These are phyloP conservation scores for Cylindrotheca fusiformis DNA, from an alignment of 108 stramenopile genomes.

Conservation along the genomic window DNA sequence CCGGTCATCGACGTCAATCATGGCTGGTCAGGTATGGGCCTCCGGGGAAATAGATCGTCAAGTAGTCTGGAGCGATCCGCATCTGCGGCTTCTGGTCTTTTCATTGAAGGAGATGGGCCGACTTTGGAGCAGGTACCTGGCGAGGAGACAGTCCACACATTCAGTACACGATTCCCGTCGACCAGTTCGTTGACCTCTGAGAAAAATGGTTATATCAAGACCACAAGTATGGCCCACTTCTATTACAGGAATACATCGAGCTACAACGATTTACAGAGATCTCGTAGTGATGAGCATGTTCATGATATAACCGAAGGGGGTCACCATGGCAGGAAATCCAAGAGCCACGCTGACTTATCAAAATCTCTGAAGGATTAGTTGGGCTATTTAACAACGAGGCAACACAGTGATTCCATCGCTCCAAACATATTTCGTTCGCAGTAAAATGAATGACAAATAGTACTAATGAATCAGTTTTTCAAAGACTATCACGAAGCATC, in stretches of 20 bases:
- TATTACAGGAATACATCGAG: constrained; percentile 69
- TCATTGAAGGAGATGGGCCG: constrained; percentile 64
- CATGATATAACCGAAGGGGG: background rate
- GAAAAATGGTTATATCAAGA: constrained; percentile 63
- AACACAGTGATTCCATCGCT: too few species aligned
- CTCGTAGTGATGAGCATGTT: background rate
- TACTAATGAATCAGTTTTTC: too few species aligned
- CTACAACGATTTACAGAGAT: background rate
- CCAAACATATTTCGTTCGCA: too few species aligned
- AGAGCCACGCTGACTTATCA: too few species aligned
- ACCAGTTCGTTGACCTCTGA: background rate
- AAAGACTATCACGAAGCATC: constrained; percentile 11
- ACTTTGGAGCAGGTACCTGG: constrained; percentile 25
- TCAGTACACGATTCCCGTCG: background rate
- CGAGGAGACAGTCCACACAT: constrained; percentile 23
- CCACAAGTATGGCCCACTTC: constrained; percentile 87
- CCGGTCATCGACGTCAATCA: constrained; percentile 36
- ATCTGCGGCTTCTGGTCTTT: constrained; percentile 69
- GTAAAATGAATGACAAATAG: too few species aligned
- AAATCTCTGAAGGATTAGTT: too few species aligned
- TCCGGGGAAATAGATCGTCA: constrained; percentile 73
- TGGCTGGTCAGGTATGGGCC: constrained; percentile 86
- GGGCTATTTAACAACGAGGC: too few species aligned
- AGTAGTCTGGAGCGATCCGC: constrained; percentile 55
- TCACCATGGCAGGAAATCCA: constrained; percentile 10